A percentile compares a stretch with the other conserved stretches of the same genome.
Conservation (phyloP, 129 eudicot genomes). For the Smallanthus sonchifolius region DNA sequence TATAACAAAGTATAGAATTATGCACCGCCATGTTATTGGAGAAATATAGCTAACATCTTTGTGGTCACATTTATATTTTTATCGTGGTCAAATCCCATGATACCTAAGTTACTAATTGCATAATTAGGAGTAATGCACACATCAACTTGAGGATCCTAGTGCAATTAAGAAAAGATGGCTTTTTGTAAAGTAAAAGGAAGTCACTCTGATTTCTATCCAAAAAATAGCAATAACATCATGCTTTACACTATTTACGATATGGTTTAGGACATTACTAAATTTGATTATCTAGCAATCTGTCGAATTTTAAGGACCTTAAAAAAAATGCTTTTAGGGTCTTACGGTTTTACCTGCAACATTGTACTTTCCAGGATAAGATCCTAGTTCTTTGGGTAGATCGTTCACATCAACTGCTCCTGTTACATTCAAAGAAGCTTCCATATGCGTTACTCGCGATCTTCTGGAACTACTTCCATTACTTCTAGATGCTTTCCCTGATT, state of each 20-base stretch:
- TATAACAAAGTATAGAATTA: neutral
- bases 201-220: neutral
- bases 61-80: neutral
- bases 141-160: neutral
- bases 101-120: neutral
- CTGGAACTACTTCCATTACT: constrained; percentile 43
- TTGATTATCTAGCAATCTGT: neutral
- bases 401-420: constrained; percentile 40
- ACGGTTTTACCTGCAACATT: constrained; percentile 42
- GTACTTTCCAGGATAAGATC: constrained; percentile 39
- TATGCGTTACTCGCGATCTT: constrained; percentile 51
- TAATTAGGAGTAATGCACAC: neutral
- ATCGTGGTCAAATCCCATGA: neutral
- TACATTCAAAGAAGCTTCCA: constrained; percentile 45
- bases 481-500: constrained; percentile 49
- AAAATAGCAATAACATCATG: neutral
- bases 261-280: neutral
- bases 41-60: neutral
- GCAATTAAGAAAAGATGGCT: neutral
- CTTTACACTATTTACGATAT: neutral
- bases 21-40: neutral
- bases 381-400: constrained; percentile 39
- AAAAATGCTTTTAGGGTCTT: neutral
- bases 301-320: neutral
- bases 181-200: neutral